A percentile compares a stretch with the other conserved stretches of the same genome.
Evolutionary conservation across 164 flowering plant genomes (phyloP).

Genomic region (Warburgia ugandensis): DNA sequence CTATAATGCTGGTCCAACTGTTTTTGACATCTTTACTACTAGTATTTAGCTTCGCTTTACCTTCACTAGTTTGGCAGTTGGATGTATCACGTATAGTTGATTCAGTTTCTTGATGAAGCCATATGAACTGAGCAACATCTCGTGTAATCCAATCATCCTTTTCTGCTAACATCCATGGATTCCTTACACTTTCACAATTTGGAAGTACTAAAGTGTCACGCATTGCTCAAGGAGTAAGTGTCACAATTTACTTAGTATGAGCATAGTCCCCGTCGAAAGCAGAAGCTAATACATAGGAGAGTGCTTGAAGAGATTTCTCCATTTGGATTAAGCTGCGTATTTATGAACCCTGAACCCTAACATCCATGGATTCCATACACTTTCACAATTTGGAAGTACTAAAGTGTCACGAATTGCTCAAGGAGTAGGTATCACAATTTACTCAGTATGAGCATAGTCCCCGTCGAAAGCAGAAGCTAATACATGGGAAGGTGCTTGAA

Average conservation of each 20-base stretch:
- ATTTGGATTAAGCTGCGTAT: too few relatives aligned
- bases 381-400: conserved; percentile 89
- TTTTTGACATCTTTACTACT: conserved; percentile 11
- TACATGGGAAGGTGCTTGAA: too few relatives aligned
- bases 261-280: too few relatives aligned
- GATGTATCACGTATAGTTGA: conserved; percentile 17
- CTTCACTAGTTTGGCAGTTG: conserved; percentile 17
- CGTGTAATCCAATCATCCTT: conserved; percentile 87
- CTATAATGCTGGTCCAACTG: too few relatives aligned
- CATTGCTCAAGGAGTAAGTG: conserved; percentile 85
- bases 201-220: conserved; percentile 85
- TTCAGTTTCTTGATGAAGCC: conserved; percentile 56
- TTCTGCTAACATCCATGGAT: conserved; percentile 92
- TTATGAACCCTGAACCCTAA: too few relatives aligned
- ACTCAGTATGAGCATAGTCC: too few relatives aligned
- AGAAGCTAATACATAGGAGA: too few relatives aligned
- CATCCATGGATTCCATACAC: conserved; percentile 77
- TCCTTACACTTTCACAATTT: conserved; percentile 60
- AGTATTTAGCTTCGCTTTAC: conserved; percentile 13
- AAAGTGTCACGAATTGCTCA: conserved; percentile 72
- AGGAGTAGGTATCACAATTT: too few relatives aligned
- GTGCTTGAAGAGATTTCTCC: too few relatives aligned
- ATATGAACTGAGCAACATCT: conserved; percentile 64
- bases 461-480: too few relatives aligned
- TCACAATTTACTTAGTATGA: too few relatives aligned